Conservation (phyloP, 371 early-diverging fungal species). For the Actinomortierella wolfii region DNA sequence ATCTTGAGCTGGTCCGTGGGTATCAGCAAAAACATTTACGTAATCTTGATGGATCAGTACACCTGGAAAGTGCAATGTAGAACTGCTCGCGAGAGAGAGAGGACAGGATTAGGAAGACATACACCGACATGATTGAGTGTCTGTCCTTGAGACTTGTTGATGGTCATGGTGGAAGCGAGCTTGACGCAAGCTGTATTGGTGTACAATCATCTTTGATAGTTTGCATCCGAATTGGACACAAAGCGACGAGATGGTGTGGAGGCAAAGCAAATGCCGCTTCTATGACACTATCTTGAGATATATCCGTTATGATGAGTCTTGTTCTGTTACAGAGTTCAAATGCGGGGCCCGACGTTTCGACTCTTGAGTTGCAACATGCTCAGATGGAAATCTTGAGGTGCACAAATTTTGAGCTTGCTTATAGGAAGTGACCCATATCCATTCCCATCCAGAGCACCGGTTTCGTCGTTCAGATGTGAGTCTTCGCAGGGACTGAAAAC, state of each 20-base stretch:
- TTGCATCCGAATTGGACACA: slow-evolving; percentile 1
- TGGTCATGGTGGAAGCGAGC: slow-evolving; percentile 36
- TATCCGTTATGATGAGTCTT: slow-evolving; percentile 13
- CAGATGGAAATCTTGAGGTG: slow-evolving; percentile 20
- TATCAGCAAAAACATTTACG: slow-evolving; percentile 2
- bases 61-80: slow-evolving; percentile 21
- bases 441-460: too few species aligned
- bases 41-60: not conserved
- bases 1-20: not conserved
- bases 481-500: not conserved
- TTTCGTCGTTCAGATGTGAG: not conserved
- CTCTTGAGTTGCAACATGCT: slow-evolving; percentile 27
- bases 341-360: slow-evolving; percentile 24
- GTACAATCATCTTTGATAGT: slow-evolving; percentile 7
- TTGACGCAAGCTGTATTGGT: slow-evolving; percentile 5
- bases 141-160: slow-evolving; percentile 43
- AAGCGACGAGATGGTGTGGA: not conserved
- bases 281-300: not conserved
- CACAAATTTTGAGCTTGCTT: slow-evolving; percentile 17
- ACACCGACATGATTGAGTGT: slow-evolving; percentile 15
- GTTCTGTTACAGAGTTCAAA: slow-evolving; percentile 43
- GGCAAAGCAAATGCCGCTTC: slow-evolving; percentile 1
- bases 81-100: slow-evolving; percentile 32
- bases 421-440: too few species aligned
- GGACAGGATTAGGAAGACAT: slow-evolving; percentile 13